These are phyloP conservation scores for Limnanthes douglasii DNA, from an alignment of 345 rosid genomes.

Conservation along the genomic window DNA sequence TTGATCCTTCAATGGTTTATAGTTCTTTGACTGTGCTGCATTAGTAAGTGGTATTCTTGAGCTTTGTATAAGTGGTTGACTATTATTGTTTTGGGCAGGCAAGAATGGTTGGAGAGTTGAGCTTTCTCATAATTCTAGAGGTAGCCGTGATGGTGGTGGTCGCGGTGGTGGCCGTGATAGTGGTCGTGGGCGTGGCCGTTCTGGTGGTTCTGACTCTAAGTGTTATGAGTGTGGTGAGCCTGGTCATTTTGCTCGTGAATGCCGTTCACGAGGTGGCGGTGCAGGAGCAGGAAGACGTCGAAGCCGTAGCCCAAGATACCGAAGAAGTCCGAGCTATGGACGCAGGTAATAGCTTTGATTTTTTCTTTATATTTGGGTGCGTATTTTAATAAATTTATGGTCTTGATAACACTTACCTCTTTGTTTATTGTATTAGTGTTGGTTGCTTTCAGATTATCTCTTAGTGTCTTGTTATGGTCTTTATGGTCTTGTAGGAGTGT, in stretches of 20 bases:
- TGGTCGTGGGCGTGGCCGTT: slow-evolving; percentile 58
- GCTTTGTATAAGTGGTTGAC: neutral
- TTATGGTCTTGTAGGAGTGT: slow-evolving; percentile 40
- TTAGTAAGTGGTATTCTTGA: too few relatives aligned
- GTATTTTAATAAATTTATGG: neutral
- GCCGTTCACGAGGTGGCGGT: slow-evolving; percentile 60
- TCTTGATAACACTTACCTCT: neutral
- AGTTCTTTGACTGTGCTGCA: too few relatives aligned
- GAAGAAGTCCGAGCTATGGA: slow-evolving; percentile 84
- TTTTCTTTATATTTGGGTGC: neutral
- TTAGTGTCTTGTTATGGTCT: neutral
- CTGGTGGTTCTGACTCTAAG: slow-evolving; percentile 79
- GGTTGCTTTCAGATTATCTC: neutral
- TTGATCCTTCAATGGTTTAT: too few relatives aligned
- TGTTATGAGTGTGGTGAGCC: slow-evolving; percentile 89
- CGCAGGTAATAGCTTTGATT: slow-evolving; percentile 25
- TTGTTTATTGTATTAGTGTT: neutral
- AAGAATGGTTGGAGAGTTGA: slow-evolving; percentile 92
- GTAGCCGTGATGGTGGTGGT: slow-evolving; percentile 49
- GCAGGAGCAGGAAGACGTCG: slow-evolving; percentile 63
- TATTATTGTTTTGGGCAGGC: slow-evolving; percentile 21
- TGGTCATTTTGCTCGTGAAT: slow-evolving; percentile 92
- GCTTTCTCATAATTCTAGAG: slow-evolving; percentile 70
- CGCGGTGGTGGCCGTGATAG: slow-evolving; percentile 22
- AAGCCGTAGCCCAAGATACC: slow-evolving; percentile 75